These are phyloP conservation scores for Nelumbo lutea DNA, from an alignment of 164 flowering plant species.

Conservation along the genomic window DNA sequence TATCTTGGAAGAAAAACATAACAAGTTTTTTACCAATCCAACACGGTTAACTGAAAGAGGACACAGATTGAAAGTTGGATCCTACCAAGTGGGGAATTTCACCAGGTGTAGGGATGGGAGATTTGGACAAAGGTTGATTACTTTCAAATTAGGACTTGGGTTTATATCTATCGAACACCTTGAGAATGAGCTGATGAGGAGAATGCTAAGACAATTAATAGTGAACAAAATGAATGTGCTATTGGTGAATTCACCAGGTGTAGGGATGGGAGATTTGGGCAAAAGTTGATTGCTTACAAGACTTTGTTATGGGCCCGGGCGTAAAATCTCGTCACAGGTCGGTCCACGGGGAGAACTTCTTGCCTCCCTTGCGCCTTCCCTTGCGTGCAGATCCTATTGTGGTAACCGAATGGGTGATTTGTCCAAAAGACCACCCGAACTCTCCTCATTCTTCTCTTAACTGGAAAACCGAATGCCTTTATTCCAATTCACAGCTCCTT, in stretches of 20 bases:
- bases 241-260: conserved; percentile 1
- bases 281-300: conserved; percentile 18
- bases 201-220: neutral
- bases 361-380: too few relatives aligned
- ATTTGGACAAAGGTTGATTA: conserved; percentile 21
- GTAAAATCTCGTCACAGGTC: too few relatives aligned
- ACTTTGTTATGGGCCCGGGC: neutral
- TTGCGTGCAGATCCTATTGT: too few relatives aligned
- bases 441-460: too few relatives aligned
- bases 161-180: neutral
- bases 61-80: conserved; percentile 16
- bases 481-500: too few relatives aligned
- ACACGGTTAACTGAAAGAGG: conserved; percentile 11
- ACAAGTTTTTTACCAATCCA: conserved; percentile 7
- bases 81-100: conserved; percentile 1
- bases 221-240: too few relatives aligned
- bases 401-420: too few relatives aligned
- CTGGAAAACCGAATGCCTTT: too few relatives aligned
- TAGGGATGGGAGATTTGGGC: conserved; percentile 25
- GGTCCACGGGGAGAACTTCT: too few relatives aligned
- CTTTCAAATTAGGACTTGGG: conserved; percentile 9
- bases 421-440: too few relatives aligned
- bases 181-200: conserved; percentile 14
- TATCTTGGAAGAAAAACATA: conserved; percentile 1
- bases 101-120: conserved; percentile 20